Evolutionary conservation across 2,329 filamentous ascomycete species (phyloP).

Genomic region (Metarhizium album): DNA sequence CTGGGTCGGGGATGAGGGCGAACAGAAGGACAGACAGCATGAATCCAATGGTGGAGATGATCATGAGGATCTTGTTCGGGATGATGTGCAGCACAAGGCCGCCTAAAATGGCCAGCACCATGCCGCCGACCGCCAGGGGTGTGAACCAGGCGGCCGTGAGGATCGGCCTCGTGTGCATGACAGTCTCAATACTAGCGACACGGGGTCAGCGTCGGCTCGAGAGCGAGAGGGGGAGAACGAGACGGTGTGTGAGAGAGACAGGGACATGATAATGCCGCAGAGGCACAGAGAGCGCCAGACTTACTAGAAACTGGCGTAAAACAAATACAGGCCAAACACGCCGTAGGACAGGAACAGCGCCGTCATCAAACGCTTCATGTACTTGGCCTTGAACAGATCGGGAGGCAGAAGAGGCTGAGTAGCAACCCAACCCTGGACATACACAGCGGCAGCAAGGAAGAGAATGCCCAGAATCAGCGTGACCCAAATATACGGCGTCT

Average conservation of each 20-base stretch:
- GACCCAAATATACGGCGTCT: conserved; percentile 60
- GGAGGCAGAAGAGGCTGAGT: conserved; percentile 57
- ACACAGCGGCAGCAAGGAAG: conserved; percentile 49
- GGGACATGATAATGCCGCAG: too few species aligned
- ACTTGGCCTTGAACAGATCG: conserved; percentile 58
- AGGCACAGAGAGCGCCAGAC: too few species aligned
- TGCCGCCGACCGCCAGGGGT: conserved; percentile 57
- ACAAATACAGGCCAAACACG: conserved; percentile 54
- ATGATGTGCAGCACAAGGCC: conserved; percentile 59
- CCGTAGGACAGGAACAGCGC: conserved; percentile 59
- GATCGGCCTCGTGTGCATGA: conserved; percentile 48
- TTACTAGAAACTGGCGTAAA: conserved; percentile 60
- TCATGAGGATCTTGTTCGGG: conserved; percentile 50
- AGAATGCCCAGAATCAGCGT: conserved; percentile 53
- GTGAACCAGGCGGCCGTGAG: conserved; percentile 58
- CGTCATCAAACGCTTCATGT: conserved; percentile 52
- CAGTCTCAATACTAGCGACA: conserved; percentile 42
- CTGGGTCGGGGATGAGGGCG: conserved; percentile 48
- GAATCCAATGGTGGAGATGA: conserved; percentile 50
- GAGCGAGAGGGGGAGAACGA: too few species aligned
- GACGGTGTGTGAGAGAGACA: too few species aligned
- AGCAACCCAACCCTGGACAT: conserved; percentile 63
- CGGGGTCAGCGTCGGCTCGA: too few species aligned
- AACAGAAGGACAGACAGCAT: conserved; percentile 50
- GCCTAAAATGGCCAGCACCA: conserved; percentile 50